phyloP scores from a whole-genome alignment of 1,284 basidiomycete species.

The Heterobasidion occidentale region DNA sequence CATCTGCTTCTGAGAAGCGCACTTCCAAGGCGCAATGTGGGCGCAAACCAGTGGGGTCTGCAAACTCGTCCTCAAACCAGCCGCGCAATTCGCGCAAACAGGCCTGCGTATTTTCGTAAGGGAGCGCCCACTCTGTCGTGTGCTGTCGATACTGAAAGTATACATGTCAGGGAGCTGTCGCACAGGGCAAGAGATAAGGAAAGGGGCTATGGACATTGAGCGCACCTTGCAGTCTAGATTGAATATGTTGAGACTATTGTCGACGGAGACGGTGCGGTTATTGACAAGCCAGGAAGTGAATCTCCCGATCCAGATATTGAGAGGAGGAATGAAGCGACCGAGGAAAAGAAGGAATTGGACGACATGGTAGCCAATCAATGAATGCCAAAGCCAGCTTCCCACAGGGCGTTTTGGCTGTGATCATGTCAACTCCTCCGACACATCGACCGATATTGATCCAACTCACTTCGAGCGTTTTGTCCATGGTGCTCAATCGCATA shows the following conservation, averaged over 20 bases:
- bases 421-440: background rate
- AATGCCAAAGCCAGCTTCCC: slow-evolving; percentile 62
- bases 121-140: slow-evolving; percentile 92
- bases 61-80: slow-evolving; percentile 70
- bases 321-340: slow-evolving; percentile 44
- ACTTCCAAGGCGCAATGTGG: slow-evolving; percentile 95
- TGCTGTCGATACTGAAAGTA: slow-evolving; percentile 70
- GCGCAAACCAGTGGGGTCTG: slow-evolving; percentile 64
- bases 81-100: slow-evolving; percentile 70
- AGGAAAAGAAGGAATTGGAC: slow-evolving; percentile 77
- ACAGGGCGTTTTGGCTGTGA: slow-evolving; percentile 39
- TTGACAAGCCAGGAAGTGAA: slow-evolving; percentile 58
- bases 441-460: slow-evolving; percentile 1
- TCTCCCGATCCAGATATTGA: slow-evolving; percentile 49
- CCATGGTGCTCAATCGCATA: slow-evolving; percentile 68
- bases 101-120: slow-evolving; percentile 52
- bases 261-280: slow-evolving; percentile 42
- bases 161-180: slow-evolving; percentile 12
- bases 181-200: background rate
- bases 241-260: slow-evolving; percentile 74
- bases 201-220: slow-evolving; percentile 11
- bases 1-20: slow-evolving; percentile 82
- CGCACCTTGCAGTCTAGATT: slow-evolving; percentile 78
- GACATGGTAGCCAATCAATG: slow-evolving; percentile 66
- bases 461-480: slow-evolving; percentile 73